Evolutionary conservation across 768 basidiomycete species (phyloP), one percentile per base, ranked within the genome.

Genomic region (Hygrocybe coccinea): DNA sequence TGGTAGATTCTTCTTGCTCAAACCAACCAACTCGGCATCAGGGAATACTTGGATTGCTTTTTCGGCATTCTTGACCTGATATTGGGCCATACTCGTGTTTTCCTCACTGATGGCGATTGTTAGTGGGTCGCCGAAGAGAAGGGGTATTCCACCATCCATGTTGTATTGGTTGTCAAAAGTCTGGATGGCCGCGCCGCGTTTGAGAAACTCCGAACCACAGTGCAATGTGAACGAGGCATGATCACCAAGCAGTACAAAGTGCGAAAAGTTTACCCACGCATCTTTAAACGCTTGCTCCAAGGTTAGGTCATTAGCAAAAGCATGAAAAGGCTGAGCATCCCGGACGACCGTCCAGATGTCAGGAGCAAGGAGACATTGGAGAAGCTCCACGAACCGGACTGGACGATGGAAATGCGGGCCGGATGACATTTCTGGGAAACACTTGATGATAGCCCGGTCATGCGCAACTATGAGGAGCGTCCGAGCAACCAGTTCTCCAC

Each of bases 401-500:
- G 46, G 46, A n/a, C 25, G 46, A 48, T 48, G 46, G 24, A 48
- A 48, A 17, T 10, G n/a, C 46, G 46, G 46, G n/a, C 17, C 25
- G 19, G 19, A n/a, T 48, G 46, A 7, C 15, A 17, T 25, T 19
- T 7, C 46, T 51, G 19, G 22, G 14, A 3, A 19, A n/a, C 22
- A 17, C 29, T 33, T 11, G 12, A 24, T 15, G 14, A 51, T 51
- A n/a, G 50, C 50, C 22, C 4, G 50, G 50, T 51, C 50, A 36
- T 51, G 50, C 22, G 50, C 34, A 15, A 51, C 50, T 29, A 25
- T 51, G n/a, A 51, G 35, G 11, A 51, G 34, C 12, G 50, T 37
- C 50, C 50, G 25, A 29, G 50, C 50, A 19, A 51, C 50, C 50
- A 51, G 50, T n/a, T 51, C 50, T 51, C 50, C 34, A n/a, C 50